Conservation (phyloP, 352 stramenopile species). For the Pythium myriotylum region DNA sequence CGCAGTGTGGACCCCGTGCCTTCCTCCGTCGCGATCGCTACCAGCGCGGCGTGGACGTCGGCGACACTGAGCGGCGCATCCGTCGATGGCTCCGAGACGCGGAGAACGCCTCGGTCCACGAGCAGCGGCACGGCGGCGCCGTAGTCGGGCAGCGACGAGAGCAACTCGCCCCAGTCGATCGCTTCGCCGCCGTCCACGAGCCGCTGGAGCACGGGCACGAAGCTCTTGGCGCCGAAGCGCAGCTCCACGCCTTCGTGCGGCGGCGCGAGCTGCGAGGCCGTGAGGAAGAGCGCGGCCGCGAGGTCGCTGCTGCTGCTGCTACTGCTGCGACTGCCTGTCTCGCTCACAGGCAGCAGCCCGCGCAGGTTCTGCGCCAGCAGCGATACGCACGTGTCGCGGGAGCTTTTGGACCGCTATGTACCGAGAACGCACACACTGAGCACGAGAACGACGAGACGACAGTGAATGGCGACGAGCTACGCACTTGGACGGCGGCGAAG, state of each 20-base stretch:
- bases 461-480: background rate
- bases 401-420: constrained; percentile 50
- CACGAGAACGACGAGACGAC: background rate
- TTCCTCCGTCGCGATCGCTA: constrained; percentile 58
- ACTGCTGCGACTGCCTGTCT: constrained; percentile 2
- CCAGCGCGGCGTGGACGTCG: constrained; percentile 56
- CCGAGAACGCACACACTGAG: background rate
- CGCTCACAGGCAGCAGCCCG: constrained; percentile 35
- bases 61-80: constrained; percentile 36
- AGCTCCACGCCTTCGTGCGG: constrained; percentile 74
- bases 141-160: constrained; percentile 33
- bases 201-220: constrained; percentile 56
- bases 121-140: constrained; percentile 23
- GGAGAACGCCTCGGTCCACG: constrained; percentile 8
- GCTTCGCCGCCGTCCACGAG: constrained; percentile 25
- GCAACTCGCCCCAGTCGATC: constrained; percentile 34
- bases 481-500: constrained; percentile 59
- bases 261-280: constrained; percentile 67
- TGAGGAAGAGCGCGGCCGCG: constrained; percentile 66
- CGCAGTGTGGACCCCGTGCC: constrained; percentile 53
- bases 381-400: constrained; percentile 50
- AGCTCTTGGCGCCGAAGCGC: constrained; percentile 67
- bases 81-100: background rate
- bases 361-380: constrained; percentile 52
- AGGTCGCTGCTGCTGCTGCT: constrained; percentile 22